phyloP scores from a whole-genome alignment of 1,139 yeast species.

The Kurtzmaniella quercitrusa region DNA sequence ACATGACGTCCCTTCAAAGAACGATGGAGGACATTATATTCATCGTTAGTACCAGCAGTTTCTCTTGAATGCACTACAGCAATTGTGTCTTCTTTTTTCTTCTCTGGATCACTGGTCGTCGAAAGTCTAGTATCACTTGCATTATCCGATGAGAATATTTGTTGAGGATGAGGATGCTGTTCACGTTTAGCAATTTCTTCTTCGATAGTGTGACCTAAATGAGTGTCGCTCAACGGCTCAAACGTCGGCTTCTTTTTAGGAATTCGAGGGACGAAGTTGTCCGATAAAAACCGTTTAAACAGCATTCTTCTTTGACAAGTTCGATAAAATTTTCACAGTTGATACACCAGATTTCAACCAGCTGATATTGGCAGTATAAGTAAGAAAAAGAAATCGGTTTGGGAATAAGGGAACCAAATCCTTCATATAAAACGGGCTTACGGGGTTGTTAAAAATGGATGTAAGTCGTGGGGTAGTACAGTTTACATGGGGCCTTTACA shows the following conservation, averaged over 20 bases:
- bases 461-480: background rate
- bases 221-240: conserved; percentile 2
- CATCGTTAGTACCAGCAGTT: conserved; percentile 7
- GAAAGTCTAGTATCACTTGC: background rate
- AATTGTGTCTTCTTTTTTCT: conserved; percentile 2
- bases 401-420: background rate
- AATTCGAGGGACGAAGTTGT: conserved; percentile 15
- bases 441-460: background rate
- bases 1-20: conserved; percentile 34
- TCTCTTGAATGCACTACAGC: conserved; percentile 4
- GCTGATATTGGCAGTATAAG: background rate
- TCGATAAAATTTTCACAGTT: background rate
- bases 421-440: background rate
- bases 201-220: conserved; percentile 1
- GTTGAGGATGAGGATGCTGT: background rate
- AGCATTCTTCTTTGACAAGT: background rate
- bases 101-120: background rate
- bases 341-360: background rate
- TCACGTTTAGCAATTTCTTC: background rate
- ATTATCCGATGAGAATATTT: background rate
- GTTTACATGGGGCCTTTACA: background rate
- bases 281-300: conserved; percentile 10
- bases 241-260: conserved; percentile 8
- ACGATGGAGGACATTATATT: conserved; percentile 15
- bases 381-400: background rate